Evolutionary conservation across 1,139 yeast genomes (phyloP).

Genomic region (Pneumocystis murina): DNA sequence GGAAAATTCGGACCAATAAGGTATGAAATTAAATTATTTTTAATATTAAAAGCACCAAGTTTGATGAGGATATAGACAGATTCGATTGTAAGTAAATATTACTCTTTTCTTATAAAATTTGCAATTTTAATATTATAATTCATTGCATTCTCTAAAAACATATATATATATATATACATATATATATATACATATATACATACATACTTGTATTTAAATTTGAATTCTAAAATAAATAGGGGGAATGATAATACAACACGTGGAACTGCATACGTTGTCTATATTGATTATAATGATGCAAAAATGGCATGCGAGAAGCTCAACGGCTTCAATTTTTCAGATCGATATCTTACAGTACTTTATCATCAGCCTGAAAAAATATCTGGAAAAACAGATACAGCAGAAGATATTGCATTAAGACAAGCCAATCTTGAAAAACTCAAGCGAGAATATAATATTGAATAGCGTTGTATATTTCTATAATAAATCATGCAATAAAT

Average conservation of each 20-base stretch:
- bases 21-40: neutral
- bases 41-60: neutral
- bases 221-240: conserved; percentile 25
- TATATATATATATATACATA: neutral
- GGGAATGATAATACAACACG: conserved; percentile 32
- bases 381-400: conserved; percentile 4
- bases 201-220: conserved; percentile 1
- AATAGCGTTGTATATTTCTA: neutral
- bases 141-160: neutral
- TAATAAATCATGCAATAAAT: neutral
- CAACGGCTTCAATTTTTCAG: conserved; percentile 47
- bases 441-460: conserved; percentile 6
- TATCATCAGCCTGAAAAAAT: conserved; percentile 16
- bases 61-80: conserved; percentile 18
- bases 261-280: conserved; percentile 48
- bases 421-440: conserved; percentile 8
- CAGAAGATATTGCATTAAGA: conserved; percentile 5
- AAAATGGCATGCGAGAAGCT: conserved; percentile 37
- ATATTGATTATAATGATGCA: conserved; percentile 36
- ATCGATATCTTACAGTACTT: conserved; percentile 41
- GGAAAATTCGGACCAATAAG: conserved; percentile 41
- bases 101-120: neutral
- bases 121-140: neutral
- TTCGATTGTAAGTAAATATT: conserved; percentile 13
- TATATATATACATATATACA: neutral